A percentile compares a stretch with the other conserved stretches of the same genome.
Conservation (phyloP, 164 flowering plant species). For the Berberis vulgaris region DNA sequence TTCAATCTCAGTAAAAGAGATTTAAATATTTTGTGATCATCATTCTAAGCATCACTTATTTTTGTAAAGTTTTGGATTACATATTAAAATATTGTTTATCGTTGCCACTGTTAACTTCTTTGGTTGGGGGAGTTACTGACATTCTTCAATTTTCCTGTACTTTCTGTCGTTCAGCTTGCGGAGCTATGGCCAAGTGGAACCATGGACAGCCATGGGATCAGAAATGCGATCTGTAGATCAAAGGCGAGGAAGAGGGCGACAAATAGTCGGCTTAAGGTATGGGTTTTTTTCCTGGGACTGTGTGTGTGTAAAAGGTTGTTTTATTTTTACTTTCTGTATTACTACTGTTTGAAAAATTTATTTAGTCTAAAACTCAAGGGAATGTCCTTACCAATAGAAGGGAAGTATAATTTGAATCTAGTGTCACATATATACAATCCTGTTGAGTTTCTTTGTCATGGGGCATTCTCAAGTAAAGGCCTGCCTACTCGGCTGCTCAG, state of each 20-base stretch:
- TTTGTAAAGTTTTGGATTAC: neutral
- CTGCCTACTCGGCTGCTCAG: too few species aligned
- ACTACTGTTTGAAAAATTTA: neutral
- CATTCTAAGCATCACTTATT: neutral
- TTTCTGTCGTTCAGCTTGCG: constrained; percentile 54
- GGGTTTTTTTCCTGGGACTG: constrained; percentile 5
- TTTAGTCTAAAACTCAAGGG: neutral
- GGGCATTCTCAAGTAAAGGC: too few species aligned
- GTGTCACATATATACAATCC: too few species aligned
- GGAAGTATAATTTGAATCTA: too few species aligned
- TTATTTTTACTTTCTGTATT: neutral
- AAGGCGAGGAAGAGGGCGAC: constrained; percentile 58
- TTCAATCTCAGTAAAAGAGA: too few species aligned
- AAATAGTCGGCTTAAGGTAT: constrained; percentile 39
- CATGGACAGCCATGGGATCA: constrained; percentile 88
- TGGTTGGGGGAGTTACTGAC: neutral
- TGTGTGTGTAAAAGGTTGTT: neutral
- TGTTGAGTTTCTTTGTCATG: too few species aligned
- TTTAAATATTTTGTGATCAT: too few species aligned
- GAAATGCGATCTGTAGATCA: constrained; percentile 71
- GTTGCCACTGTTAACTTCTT: neutral
- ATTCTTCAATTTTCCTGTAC: neutral
- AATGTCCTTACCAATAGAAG: too few species aligned
- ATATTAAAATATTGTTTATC: neutral
- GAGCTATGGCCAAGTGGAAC: constrained; percentile 81